phyloP scores from a whole-genome alignment of 345 rosid genomes.

The Eucalyptus paniculata region DNA sequence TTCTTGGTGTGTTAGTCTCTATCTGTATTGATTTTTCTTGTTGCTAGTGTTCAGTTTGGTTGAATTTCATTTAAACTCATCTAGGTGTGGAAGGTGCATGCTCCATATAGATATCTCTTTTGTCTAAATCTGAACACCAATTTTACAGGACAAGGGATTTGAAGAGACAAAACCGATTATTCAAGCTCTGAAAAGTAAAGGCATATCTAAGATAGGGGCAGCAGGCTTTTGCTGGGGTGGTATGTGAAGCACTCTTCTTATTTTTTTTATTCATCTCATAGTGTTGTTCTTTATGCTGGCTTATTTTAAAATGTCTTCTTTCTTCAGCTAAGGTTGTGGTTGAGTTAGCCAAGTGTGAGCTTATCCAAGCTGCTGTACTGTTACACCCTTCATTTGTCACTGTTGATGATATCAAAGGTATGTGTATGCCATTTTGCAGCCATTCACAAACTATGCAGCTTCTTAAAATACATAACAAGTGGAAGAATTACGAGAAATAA shows the following conservation, averaged over 20 bases:
- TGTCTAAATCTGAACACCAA: neutral
- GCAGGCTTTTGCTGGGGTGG: conserved; percentile 43
- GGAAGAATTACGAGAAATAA: neutral
- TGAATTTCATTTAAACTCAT: neutral
- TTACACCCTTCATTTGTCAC: conserved; percentile 68
- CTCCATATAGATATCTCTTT: neutral
- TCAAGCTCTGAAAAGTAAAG: conserved; percentile 51
- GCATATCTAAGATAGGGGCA: conserved; percentile 29
- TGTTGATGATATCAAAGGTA: conserved; percentile 68
- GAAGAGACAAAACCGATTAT: conserved; percentile 60
- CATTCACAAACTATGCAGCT: neutral
- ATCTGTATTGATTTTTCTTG: neutral
- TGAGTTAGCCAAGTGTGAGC: conserved; percentile 37
- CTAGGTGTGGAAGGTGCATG: neutral
- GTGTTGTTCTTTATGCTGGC: neutral
- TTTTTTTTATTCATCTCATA: neutral
- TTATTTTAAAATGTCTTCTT: neutral
- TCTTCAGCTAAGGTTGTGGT: conserved; percentile 69
- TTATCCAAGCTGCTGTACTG: conserved; percentile 55
- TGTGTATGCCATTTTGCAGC: neutral
- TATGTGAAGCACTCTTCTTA: neutral
- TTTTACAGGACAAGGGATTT: conserved; percentile 52
- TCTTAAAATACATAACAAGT: neutral
- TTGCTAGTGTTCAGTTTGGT: neutral
- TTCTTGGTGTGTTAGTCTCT: neutral